A percentile compares a stretch with the other conserved stretches of the same genome.
Conservation (phyloP, 2,329 filamentous ascomycete species). For the Bretziella fagacearum region DNA sequence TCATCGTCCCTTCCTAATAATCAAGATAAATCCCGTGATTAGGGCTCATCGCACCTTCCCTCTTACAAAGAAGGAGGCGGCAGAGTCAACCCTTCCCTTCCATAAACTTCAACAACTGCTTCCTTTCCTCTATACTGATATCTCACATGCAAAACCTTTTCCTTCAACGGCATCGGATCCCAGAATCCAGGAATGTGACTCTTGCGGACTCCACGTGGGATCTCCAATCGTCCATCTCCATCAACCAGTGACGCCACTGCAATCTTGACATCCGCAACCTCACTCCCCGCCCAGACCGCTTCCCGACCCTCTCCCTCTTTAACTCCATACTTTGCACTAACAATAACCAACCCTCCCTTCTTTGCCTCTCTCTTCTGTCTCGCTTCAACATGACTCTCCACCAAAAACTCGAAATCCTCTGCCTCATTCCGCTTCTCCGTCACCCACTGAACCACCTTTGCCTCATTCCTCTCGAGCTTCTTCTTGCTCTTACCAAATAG, state of each 20-base stretch:
- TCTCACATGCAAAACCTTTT: constrained; percentile 30
- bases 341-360: constrained; percentile 29
- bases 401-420: constrained; percentile 28
- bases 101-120: constrained; percentile 22
- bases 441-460: constrained; percentile 15
- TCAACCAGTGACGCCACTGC: constrained; percentile 30
- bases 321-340: constrained; percentile 32
- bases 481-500: constrained; percentile 20
- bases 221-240: constrained; percentile 22
- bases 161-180: constrained; percentile 29
- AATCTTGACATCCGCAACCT: constrained; percentile 33
- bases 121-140: constrained; percentile 22
- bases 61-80: not conserved
- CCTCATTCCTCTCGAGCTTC: constrained; percentile 1
- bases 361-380: constrained; percentile 23
- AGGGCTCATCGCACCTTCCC: no score
- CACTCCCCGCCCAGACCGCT: constrained; percentile 23
- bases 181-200: constrained; percentile 32
- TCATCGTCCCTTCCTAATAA: no score
- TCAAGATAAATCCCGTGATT: no score
- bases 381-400: constrained; percentile 25
- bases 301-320: constrained; percentile 15
- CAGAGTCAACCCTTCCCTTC: constrained; percentile 22
- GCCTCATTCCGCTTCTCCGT: constrained; percentile 27
- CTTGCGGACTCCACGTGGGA: constrained; percentile 28